Evolutionary conservation across 441 rosid genomes (phyloP), one percentile per base, ranked within the genome.

Genomic region (Arabidopsis hybrid): DNA sequence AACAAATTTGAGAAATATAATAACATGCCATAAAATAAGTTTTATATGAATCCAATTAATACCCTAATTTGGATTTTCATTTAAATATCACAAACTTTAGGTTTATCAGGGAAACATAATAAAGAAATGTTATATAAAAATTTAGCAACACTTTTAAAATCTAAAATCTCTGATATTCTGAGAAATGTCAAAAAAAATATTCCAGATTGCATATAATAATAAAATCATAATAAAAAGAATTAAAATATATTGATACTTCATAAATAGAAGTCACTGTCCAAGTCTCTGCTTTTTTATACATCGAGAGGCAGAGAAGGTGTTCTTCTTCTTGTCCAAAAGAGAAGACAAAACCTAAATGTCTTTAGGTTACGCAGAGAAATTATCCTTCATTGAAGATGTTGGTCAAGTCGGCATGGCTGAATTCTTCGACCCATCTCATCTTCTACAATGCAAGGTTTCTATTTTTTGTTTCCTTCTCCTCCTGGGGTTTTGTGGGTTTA

Each of bases 361-460:
- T 80, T 84, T 94, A 71, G 99, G 99, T 72, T 94, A 92, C 79
- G 99, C 99, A 13, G 95, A 94, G 87, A 94, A 90, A 90, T 87
- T 94, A 42, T 94, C 99, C 14, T 90, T 69, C 88, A 92, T 90
- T 11, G 97, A 94, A 79, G 99, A 92, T 83, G 99, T 94, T 79
- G 97, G 99, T 71, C 86, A 85, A 31, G 97, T 94, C 60, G 99
- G 99, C 75, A 94, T 92, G 97, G 71, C 93, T 13, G 97, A 94
- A 78, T 84, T 89, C 73, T 94, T 94, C 82, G 97, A 94, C 85
- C 62, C 91, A 17, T 78, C 95, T 78, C 80, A 73, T 74, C 79
- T 82, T 71, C 80, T 92, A 73, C 90, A 89, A 80, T 91, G 90
- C 42, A 94, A 94, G 84, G 99, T 94, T 16, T 74, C 74, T 62